Percentiles rank a stretch among this genome's conserved stretches.
Evolutionary conservation across 208 protist genomes (phyloP).

Genomic region (Wallacemonas sp.): DNA sequence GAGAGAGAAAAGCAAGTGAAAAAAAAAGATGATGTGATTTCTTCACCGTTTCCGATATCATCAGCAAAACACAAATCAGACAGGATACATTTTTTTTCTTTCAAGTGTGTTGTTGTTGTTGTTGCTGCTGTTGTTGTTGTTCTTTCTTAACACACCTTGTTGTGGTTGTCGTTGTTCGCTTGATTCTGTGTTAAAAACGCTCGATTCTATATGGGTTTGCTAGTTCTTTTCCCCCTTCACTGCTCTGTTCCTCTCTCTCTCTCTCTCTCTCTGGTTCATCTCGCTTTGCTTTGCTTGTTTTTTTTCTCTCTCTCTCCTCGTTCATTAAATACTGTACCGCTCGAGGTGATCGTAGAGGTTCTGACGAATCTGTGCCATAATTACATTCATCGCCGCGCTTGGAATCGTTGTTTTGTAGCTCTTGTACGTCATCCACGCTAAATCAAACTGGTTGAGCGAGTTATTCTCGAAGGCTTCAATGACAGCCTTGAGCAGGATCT

Average conservation of each 20-base stretch:
- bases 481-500: conserved; percentile 47
- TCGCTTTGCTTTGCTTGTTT: conserved; percentile 8
- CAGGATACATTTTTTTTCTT: too few species aligned
- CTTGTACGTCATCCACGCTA: conserved; percentile 63
- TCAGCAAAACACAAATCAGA: not conserved
- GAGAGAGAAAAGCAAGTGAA: conserved; percentile 7
- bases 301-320: conserved; percentile 12
- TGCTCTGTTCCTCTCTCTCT: not conserved
- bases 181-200: too few species aligned
- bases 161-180: too few species aligned
- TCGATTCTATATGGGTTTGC: too few species aligned
- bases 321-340: conserved; percentile 34
- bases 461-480: conserved; percentile 57
- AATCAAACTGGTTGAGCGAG: conserved; percentile 63
- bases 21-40: not conserved
- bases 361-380: conserved; percentile 49
- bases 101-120: too few species aligned
- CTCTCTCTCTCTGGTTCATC: not conserved
- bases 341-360: conserved; percentile 79
- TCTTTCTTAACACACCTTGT: too few species aligned
- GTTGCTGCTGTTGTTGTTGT: too few species aligned
- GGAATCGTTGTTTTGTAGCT: conserved; percentile 45
- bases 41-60: conserved; percentile 6
- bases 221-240: not conserved
- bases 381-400: conserved; percentile 48